Conservation (phyloP, 164 flowering plant species). For the Chimonanthus salicifolius region DNA sequence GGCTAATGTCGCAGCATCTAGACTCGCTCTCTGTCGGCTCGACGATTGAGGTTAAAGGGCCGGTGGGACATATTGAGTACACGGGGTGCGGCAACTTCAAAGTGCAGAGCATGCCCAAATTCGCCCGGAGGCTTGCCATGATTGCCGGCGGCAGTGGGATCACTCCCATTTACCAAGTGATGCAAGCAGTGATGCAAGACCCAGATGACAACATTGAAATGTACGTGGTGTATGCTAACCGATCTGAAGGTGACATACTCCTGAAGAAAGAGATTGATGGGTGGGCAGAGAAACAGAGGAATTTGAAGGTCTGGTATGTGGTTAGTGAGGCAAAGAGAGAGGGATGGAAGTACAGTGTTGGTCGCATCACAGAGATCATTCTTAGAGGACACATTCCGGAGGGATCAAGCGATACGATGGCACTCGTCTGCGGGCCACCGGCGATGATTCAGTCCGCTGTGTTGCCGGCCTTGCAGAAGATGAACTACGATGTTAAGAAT, state of each 20-base stretch:
- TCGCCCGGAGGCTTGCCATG: conserved; percentile 73
- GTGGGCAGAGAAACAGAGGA: conserved; percentile 51
- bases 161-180: conserved; percentile 85
- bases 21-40: conserved; percentile 61
- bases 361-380: conserved; percentile 54
- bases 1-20: conserved; percentile 73
- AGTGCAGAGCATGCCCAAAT: conserved; percentile 62
- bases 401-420: conserved; percentile 44
- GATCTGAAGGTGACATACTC: conserved; percentile 82
- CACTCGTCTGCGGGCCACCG: conserved; percentile 86
- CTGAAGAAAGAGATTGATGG: conserved; percentile 68
- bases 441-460: conserved; percentile 88
- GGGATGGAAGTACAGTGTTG: conserved; percentile 80
- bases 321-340: conserved; percentile 37
- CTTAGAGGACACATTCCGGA: conserved; percentile 67
- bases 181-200: conserved; percentile 74
- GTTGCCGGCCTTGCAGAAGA: conserved; percentile 80
- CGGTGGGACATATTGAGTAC: conserved; percentile 87
- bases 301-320: conserved; percentile 87
- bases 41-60: conserved; percentile 67
- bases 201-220: conserved; percentile 85
- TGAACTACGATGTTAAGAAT: conserved; percentile 67
- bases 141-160: conserved; percentile 93
- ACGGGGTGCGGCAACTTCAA: conserved; percentile 57
- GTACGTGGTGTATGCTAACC: conserved; percentile 80